phyloP scores from a whole-genome alignment of 495 filamentous ascomycete species.

The Thozetella sp. region DNA sequence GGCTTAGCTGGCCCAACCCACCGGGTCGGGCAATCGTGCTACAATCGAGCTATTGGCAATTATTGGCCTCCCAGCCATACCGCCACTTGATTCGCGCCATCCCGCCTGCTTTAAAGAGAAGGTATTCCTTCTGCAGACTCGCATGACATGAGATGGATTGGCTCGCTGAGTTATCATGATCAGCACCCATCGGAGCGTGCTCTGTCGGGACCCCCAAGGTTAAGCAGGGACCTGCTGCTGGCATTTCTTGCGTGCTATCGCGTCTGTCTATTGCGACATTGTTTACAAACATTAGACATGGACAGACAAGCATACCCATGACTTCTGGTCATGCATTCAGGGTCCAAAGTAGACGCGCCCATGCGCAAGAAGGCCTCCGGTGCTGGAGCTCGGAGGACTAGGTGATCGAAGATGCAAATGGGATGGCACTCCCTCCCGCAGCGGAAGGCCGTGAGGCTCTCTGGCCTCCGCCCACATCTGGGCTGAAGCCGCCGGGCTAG shows the following conservation, averaged over 20 bases:
- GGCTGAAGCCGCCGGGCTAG: neutral
- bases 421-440: neutral
- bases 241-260: no score
- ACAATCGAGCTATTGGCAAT: constrained; percentile 3
- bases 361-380: neutral
- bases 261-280: neutral
- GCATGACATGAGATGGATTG: no score
- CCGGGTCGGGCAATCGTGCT: no score
- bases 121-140: neutral
- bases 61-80: neutral
- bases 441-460: neutral
- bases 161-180: no score
- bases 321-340: neutral
- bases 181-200: no score
- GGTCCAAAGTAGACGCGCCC: neutral
- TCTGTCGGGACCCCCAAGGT: no score
- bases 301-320: neutral
- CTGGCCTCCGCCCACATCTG: neutral
- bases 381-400: neutral
- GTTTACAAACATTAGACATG: neutral
- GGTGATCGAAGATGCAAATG: neutral
- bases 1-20: no score
- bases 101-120: neutral
- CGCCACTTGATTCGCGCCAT: neutral
- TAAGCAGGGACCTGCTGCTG: no score